Evolutionary conservation across 306 rosid species (phyloP).

Genomic region (Hippophae gyantsensis): DNA sequence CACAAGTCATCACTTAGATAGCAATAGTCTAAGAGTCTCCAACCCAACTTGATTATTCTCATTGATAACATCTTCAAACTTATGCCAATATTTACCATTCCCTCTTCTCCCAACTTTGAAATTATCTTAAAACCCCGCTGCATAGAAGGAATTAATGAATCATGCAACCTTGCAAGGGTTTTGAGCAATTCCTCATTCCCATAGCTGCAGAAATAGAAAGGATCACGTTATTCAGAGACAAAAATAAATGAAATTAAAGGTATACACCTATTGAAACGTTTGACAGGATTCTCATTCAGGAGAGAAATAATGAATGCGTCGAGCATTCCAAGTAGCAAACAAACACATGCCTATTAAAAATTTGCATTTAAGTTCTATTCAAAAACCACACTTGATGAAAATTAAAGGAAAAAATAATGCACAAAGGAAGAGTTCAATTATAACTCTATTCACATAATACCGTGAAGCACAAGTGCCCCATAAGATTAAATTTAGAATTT

Average conservation of each 20-base stretch:
- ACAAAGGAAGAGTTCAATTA: neutral
- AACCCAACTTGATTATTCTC: conserved; percentile 73
- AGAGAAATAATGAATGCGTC: neutral
- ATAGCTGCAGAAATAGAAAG: conserved; percentile 35
- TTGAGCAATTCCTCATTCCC: conserved; percentile 72
- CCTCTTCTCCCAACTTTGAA: conserved; percentile 48
- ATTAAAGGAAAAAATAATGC: no score
- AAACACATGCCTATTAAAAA: neutral
- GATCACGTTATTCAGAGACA: neutral
- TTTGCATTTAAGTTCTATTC: no score
- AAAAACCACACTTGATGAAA: no score
- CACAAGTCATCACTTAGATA: conserved; percentile 73
- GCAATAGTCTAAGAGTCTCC: conserved; percentile 67
- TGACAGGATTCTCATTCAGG: neutral
- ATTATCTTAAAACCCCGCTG: conserved; percentile 36
- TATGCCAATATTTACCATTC: conserved; percentile 27
- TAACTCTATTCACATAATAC: neutral
- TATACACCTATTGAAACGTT: neutral
- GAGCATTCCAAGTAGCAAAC: neutral
- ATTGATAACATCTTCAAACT: conserved; percentile 68
- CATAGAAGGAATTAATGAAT: conserved; percentile 65
- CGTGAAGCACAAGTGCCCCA: neutral
- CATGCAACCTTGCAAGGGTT: conserved; percentile 82
- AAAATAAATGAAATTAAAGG: conserved; percentile 6
- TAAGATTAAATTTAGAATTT: neutral